Percentiles rank a stretch among this genome's conserved stretches.
These are phyloP conservation scores for Punica granatum DNA, from an alignment of 345 rosid species.

Conservation along the genomic window DNA sequence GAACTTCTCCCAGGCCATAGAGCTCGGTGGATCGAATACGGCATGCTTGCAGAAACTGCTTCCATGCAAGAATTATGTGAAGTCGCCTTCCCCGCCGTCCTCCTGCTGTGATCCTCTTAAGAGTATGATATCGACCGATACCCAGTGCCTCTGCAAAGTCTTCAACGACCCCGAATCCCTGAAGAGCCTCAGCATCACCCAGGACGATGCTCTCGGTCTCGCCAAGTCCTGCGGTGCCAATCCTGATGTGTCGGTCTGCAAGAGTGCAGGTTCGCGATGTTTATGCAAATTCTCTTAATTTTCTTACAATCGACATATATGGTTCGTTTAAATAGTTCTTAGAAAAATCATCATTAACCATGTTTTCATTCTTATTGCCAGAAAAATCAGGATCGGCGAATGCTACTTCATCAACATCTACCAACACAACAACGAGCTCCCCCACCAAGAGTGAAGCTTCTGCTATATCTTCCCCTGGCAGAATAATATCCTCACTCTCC, in stretches of 20 bases:
- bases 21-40: neutral
- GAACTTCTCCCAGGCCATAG: neutral
- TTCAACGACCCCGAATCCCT: conserved; percentile 19
- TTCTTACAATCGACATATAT: neutral
- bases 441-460: neutral
- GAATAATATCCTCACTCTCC: neutral
- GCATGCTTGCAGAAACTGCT: conserved; percentile 31
- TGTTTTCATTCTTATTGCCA: neutral
- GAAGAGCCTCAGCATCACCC: conserved; percentile 30
- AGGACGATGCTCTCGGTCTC: conserved; percentile 35
- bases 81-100: conserved; percentile 19
- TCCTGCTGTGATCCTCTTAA: conserved; percentile 47
- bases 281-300: neutral
- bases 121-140: conserved; percentile 20
- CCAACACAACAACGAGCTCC: neutral
- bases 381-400: neutral
- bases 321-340: neutral
- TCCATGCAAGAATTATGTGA: conserved; percentile 36
- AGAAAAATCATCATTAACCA: neutral
- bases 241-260: conserved; percentile 32
- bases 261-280: conserved; percentile 12
- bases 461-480: neutral
- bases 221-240: conserved; percentile 45
- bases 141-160: conserved; percentile 38
- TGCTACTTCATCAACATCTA: neutral